Evolutionary conservation across 768 basidiomycete species (phyloP), one percentile per base, ranked within the genome.

Genomic region (Phlegmacium glaucopus): DNA sequence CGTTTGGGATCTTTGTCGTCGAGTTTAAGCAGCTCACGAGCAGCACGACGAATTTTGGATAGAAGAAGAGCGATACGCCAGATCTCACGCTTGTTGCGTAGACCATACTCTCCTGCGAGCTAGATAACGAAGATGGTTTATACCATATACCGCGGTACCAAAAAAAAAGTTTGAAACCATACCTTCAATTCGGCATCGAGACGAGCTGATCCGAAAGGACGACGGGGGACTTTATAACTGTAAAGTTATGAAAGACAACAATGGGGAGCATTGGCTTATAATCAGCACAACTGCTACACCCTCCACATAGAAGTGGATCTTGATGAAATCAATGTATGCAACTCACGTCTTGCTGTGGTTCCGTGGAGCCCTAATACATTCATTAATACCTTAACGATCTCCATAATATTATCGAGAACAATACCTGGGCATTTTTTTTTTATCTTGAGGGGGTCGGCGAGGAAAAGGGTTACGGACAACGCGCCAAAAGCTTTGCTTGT

Each of bases 1-100:
- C 96, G 91, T 78, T 98, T 98, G 66, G 96, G 94, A 76, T 98
- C 96, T 72, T 99, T 98, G 74, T 83, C 88, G 59, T 99, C 96
- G 75, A 99, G 93, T 80, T 99, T 99, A 76, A 99, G 88, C 67
- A 99, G 90, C 78, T 99, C 96, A 87, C 96, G 95, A 57, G 96
- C 96, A 54, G 96, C 96, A 87, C 96, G 94, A 79, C 96, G 95
- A 68, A 99, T 99, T 82, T 99, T 97, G 64, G 96, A 99, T 46
- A 99, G 87, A 69, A 85, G 85, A 64, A 99, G 87, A 69, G 92
- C 85, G 71, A 99, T 98, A 65, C 96, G 91, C 96, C 95, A 99
- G 78, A 98, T 96, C 77, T 99, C 96, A 69, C 95, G 90, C 82
- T 99, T 99, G 90, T 97, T 98, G 72, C 94, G 90, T 68, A 98